Conservation (phyloP, 805 yeast species). For the Saturnispora dispora region DNA sequence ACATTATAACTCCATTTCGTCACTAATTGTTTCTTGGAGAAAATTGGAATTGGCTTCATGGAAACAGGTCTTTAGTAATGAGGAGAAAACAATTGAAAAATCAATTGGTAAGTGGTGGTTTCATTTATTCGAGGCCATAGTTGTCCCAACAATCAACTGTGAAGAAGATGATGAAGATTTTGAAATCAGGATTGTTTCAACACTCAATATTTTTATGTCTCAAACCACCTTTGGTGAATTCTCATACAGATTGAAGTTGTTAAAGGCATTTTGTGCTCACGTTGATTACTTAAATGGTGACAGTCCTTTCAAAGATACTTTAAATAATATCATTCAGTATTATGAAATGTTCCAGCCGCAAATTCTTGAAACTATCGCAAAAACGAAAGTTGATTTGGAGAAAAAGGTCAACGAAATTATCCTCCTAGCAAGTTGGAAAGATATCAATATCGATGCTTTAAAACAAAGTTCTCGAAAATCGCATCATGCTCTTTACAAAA, state of each 20-base stretch:
- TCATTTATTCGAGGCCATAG: constrained; percentile 73
- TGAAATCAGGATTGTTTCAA: constrained; percentile 37
- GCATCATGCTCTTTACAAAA: constrained; percentile 73
- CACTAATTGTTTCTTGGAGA: constrained; percentile 84
- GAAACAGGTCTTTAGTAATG: constrained; percentile 64
- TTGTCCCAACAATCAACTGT: constrained; percentile 40
- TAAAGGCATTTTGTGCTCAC: constrained; percentile 59
- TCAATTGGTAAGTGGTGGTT: constrained; percentile 83
- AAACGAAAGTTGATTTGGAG: constrained; percentile 47
- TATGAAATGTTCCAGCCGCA: constrained; percentile 55
- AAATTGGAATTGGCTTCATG: constrained; percentile 77
- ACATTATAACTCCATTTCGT: constrained; percentile 50
- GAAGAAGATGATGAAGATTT: constrained; percentile 29
- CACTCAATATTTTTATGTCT: constrained; percentile 67
- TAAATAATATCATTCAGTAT: constrained; percentile 51
- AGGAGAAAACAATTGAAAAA: constrained; percentile 40
- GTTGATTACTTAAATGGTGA: constrained; percentile 26
- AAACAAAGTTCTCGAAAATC: constrained; percentile 90
- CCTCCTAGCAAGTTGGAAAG: constrained; percentile 92
- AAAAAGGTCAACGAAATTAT: constrained; percentile 82
- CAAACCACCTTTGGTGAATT: constrained; percentile 75
- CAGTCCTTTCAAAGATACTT: constrained; percentile 29
- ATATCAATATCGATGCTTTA: constrained; percentile 85
- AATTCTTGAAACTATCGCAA: constrained; percentile 37
- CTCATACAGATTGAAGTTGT: constrained; percentile 44